phyloP scores from a whole-genome alignment of 2,329 filamentous ascomycete species.

The Colletotrichum agaves region DNA sequence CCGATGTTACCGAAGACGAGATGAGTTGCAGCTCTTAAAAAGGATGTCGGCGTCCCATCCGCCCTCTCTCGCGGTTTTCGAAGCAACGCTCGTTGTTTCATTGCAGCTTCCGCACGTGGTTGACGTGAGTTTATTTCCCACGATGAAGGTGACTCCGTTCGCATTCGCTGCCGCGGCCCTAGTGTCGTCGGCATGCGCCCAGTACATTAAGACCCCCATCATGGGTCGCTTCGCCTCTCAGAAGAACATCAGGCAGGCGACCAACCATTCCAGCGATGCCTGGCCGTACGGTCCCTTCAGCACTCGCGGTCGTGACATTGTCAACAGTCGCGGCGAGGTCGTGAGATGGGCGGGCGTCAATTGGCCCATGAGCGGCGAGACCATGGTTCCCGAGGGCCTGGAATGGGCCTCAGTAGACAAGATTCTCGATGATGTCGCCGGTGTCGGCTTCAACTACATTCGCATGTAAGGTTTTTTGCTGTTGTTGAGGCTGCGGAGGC shows the following conservation, averaged over 20 bases:
- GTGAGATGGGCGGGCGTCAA: conserved; percentile 60
- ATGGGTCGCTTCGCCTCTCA: conserved; percentile 13
- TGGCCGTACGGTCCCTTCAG: conserved; percentile 52
- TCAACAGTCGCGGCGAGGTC: conserved; percentile 49
- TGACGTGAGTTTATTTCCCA: conserved; percentile 11
- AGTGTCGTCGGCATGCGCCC: conserved; percentile 26
- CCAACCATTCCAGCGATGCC: conserved; percentile 14
- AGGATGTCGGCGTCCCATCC: not conserved
- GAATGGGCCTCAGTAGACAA: conserved; percentile 62
- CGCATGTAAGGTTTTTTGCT: conserved; percentile 49
- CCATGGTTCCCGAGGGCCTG: conserved; percentile 68
- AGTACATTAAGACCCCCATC: conserved; percentile 26
- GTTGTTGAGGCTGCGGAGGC: not conserved
- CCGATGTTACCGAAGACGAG: not conserved
- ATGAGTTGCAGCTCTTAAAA: conserved; percentile 12
- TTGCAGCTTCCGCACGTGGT: conserved; percentile 14
- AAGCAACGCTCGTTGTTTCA: not conserved
- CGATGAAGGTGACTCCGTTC: conserved; percentile 26
- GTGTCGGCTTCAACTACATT: conserved; percentile 64
- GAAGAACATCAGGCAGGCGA: conserved; percentile 12
- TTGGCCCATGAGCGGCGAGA: conserved; percentile 64
- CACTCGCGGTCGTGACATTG: conserved; percentile 50
- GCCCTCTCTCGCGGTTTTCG: not conserved
- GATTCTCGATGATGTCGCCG: conserved; percentile 61
- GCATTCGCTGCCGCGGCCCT: conserved; percentile 26